Evolutionary conservation across 2,329 filamentous ascomycete species (phyloP), one percentile per base, ranked within the genome.

Genomic region (Hymenoscyphus albidus): DNA sequence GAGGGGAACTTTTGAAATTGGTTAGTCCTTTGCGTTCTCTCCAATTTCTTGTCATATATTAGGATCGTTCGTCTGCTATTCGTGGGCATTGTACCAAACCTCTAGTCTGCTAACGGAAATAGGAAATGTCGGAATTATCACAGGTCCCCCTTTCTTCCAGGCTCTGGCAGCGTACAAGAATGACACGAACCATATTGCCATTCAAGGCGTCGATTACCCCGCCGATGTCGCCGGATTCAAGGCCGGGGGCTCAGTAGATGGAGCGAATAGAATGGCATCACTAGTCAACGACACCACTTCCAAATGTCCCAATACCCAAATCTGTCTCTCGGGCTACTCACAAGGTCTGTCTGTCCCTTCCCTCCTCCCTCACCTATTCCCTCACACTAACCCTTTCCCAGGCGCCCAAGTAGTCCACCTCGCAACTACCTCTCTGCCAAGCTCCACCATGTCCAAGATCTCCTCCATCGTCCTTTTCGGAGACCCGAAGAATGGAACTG

Each of bases 131-230:
- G 72, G 72, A 10, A 62, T 72, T 18, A 35, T 74, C 10, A 68
- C 72, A 1, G 70, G 72, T 0, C 71, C 71, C 10, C 70, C 71
- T 1, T 70, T 73, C 51, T 74, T 73, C 58, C 68, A 62, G 3
- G 70, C 72, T 7, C 61, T 73, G 2, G 71, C 68, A 31, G 68
- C 65, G 10, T 69, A 73, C 12, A 73, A 76, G 67, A 75, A 84
- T 66, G 80, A 79, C 18, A 75, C 73, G 5, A 74, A 74, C 51
- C 78, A 80, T 60, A 71, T 85, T 12, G 80, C 80, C 2, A 78
- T 84, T 12, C 84, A 86, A 73, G 84, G 83, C 55, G 80, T 86
- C 22, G 76, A 81, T 39, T 86, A 86, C 69, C 74, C 79, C 0
- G 84, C 83, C 3, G 73, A 75, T 58, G 65, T 79, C 16, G 66